Conservation (phyloP, 2,329 filamentous ascomycete genomes). For the Cercospora berteroae region DNA sequence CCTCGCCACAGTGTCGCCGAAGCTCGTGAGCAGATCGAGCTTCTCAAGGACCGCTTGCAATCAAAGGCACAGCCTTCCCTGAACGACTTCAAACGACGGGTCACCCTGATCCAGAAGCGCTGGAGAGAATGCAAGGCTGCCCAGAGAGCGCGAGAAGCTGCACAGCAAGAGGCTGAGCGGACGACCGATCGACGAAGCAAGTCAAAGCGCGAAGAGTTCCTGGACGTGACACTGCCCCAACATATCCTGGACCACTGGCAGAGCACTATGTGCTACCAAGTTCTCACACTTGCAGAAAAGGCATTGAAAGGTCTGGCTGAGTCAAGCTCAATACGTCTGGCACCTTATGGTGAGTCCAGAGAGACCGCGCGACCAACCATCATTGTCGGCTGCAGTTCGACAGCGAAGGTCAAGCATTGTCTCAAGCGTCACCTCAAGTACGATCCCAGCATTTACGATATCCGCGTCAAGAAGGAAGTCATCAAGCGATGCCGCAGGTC, state of each 20-base stretch:
- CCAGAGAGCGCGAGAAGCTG: slow-evolving; percentile 18
- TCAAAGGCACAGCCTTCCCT: slow-evolving; percentile 28
- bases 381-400: slow-evolving; percentile 73
- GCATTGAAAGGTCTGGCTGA: slow-evolving; percentile 73
- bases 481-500: slow-evolving; percentile 24
- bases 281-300: slow-evolving; percentile 67
- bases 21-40: slow-evolving; percentile 10
- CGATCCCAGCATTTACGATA: slow-evolving; percentile 61
- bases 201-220: slow-evolving; percentile 32
- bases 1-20: slow-evolving; percentile 9
- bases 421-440: slow-evolving; percentile 69
- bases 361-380: slow-evolving; percentile 69
- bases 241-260: slow-evolving; percentile 72
- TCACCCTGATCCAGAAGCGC: slow-evolving; percentile 36
- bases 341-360: slow-evolving; percentile 68
- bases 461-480: slow-evolving; percentile 65
- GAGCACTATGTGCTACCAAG: slow-evolving; percentile 65
- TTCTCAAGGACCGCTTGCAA: not conserved
- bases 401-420: slow-evolving; percentile 68
- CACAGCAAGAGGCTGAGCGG: slow-evolving; percentile 13
- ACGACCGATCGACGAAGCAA: slow-evolving; percentile 11
- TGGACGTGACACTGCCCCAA: slow-evolving; percentile 53
- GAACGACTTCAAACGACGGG: slow-evolving; percentile 38
- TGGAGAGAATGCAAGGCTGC: slow-evolving; percentile 33
- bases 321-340: slow-evolving; percentile 74